A percentile compares a stretch with the other conserved stretches of the same genome.
Evolutionary conservation across 2,329 filamentous ascomycete genomes (phyloP).

Genomic region (Ophiocordyceps sinensis): DNA sequence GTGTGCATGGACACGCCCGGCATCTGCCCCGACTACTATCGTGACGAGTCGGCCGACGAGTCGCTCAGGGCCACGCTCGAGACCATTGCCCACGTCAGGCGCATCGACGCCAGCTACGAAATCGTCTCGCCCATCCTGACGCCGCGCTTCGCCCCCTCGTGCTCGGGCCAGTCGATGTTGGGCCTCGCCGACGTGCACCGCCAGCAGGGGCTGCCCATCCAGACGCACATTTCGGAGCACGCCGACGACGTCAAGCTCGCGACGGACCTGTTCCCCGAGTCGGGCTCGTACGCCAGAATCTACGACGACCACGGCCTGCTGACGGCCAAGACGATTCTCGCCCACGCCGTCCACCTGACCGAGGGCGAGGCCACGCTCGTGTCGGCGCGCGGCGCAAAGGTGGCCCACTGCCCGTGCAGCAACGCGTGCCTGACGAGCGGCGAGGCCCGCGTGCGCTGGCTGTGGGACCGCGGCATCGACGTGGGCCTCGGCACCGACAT

Average conservation of each 20-base stretch:
- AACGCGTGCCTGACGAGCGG: conserved; percentile 77
- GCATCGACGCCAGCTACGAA: conserved; percentile 47
- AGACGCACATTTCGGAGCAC: conserved; percentile 89
- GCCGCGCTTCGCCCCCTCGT: conserved; percentile 51
- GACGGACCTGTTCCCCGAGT: conserved; percentile 49
- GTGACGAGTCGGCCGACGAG: conserved; percentile 50
- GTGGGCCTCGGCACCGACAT: conserved; percentile 88
- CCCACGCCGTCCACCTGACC: conserved; percentile 68
- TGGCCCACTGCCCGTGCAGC: conserved; percentile 77
- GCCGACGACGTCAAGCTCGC: conserved; percentile 59
- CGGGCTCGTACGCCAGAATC: conserved; percentile 54
- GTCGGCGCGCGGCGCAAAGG: conserved; percentile 42
- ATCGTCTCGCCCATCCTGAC: conserved; percentile 73
- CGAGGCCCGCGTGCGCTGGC: conserved; percentile 55
- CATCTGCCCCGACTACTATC: conserved; percentile 62
- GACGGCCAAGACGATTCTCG: conserved; percentile 60
- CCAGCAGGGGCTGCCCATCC: conserved; percentile 51
- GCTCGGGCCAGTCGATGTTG: conserved; percentile 42
- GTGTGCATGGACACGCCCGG: conserved; percentile 78
- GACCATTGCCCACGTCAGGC: conserved; percentile 50
- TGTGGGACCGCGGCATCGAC: conserved; percentile 60
- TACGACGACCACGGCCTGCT: conserved; percentile 65
- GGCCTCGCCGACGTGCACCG: conserved; percentile 50
- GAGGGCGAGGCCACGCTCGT: conserved; percentile 53
- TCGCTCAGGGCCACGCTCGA: conserved; percentile 40